A percentile compares a stretch with the other conserved stretches of the same genome.
Conservation (phyloP, 208 protist genomes). For the Trypanosoma caninum region DNA sequence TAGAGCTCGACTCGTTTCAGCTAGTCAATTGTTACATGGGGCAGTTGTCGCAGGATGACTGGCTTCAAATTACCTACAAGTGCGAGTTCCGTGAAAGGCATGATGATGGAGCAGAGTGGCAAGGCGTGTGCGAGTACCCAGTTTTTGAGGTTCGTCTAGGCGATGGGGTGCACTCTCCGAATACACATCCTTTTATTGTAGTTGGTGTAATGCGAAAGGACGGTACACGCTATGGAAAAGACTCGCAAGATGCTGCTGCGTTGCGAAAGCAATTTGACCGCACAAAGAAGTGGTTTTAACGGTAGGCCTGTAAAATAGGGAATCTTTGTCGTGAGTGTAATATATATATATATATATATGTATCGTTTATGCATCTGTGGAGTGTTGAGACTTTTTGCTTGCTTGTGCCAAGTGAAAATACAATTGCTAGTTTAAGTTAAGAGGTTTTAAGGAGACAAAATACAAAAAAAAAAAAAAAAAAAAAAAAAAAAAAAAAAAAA, state of each 20-base stretch:
- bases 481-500: neutral
- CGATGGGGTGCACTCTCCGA: conserved; percentile 68
- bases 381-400: no score
- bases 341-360: no score
- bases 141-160: conserved; percentile 87
- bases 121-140: conserved; percentile 75
- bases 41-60: conserved; percentile 88
- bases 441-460: neutral
- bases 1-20: conserved; percentile 82
- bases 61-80: conserved; percentile 86
- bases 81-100: conserved; percentile 78
- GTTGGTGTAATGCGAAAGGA: conserved; percentile 85
- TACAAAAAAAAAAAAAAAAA: neutral
- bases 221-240: conserved; percentile 87
- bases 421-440: no score
- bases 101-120: conserved; percentile 58
- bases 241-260: conserved; percentile 81
- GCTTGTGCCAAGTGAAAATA: no score
- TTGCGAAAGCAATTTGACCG: conserved; percentile 90
- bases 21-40: conserved; percentile 89
- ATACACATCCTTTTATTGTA: conserved; percentile 83
- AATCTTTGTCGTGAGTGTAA: no score
- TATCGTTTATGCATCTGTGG: no score
- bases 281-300: conserved; percentile 74
- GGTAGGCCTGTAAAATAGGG: neutral